Percentiles rank a stretch among this genome's conserved stretches.
Conservation (phyloP, 257 asterid species). For the Eucommia ulmoides region DNA sequence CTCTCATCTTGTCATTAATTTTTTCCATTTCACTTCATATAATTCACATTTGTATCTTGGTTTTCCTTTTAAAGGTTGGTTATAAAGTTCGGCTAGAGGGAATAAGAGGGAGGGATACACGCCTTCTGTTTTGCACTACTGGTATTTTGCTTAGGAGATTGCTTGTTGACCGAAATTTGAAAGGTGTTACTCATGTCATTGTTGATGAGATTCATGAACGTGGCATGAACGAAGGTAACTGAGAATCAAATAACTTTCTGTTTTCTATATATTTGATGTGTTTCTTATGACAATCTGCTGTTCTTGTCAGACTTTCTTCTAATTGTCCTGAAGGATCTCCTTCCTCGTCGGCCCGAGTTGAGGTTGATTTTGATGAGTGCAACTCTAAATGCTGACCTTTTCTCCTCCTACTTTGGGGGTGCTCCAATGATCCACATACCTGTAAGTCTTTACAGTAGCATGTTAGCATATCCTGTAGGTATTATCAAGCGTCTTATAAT, state of each 20-base stretch:
- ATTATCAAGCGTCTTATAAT: no score
- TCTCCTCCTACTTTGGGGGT: slow-evolving; percentile 75
- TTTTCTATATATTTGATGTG: slow-evolving; percentile 4
- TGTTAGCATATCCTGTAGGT: no score
- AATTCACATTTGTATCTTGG: no score
- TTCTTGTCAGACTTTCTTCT: slow-evolving; percentile 73
- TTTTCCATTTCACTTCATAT: no score
- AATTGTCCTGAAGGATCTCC: slow-evolving; percentile 87
- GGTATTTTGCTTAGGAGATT: slow-evolving; percentile 82
- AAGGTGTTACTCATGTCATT: slow-evolving; percentile 77
- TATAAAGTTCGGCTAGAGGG: slow-evolving; percentile 96
- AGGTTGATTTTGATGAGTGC: slow-evolving; percentile 89
- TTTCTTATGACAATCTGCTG: slow-evolving; percentile 17
- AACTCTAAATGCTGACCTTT: slow-evolving; percentile 83
- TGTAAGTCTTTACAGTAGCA: slow-evolving; percentile 51
- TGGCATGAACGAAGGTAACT: slow-evolving; percentile 91
- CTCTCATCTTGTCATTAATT: no score
- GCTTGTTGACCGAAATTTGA: slow-evolving; percentile 70
- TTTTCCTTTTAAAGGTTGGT: slow-evolving; percentile 46
- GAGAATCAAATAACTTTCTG: slow-evolving; percentile 6
- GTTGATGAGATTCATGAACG: slow-evolving; percentile 97
- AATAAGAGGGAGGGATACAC: slow-evolving; percentile 86
- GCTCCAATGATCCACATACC: slow-evolving; percentile 85
- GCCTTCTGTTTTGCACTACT: slow-evolving; percentile 83
- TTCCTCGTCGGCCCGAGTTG: slow-evolving; percentile 77